Evolutionary conservation across 179 eudicot species (phyloP).

Genomic region (Beta macrorhiza): DNA sequence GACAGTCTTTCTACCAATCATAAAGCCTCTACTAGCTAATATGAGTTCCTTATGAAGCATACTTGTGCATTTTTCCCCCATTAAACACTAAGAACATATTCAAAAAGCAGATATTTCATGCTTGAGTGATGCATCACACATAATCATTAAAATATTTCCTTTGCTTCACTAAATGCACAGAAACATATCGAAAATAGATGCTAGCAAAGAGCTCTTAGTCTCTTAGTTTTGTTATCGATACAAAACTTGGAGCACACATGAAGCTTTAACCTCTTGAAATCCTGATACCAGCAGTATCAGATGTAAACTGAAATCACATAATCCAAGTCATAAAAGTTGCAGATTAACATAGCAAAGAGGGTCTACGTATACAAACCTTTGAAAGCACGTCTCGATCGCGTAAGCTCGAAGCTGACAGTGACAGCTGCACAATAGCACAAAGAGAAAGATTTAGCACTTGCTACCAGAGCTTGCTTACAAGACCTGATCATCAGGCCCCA

Average conservation of each 20-base stretch:
- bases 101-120: slow-evolving; percentile 2
- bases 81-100: neutral
- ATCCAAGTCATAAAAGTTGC: neutral
- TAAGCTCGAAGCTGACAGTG: slow-evolving; percentile 80
- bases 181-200: neutral
- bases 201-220: neutral
- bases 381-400: slow-evolving; percentile 85
- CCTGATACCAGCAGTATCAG: neutral
- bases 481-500: neutral
- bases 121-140: neutral
- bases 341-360: slow-evolving; percentile 13
- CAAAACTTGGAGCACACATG: neutral
- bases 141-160: neutral
- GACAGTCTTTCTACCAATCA: neutral
- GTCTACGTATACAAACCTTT: slow-evolving; percentile 57
- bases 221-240: neutral
- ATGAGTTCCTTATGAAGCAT: neutral
- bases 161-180: neutral
- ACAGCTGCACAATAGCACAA: slow-evolving; percentile 51
- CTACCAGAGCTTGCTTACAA: neutral
- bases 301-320: slow-evolving; percentile 15
- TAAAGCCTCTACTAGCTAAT: neutral
- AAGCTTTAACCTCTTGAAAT: neutral
- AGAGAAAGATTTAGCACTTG: slow-evolving; percentile 22
- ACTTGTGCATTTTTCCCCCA: neutral